A percentile compares a stretch with the other conserved stretches of the same genome.
Conservation (phyloP, 768 basidiomycete genomes). For the Amylocystis lapponica region DNA sequence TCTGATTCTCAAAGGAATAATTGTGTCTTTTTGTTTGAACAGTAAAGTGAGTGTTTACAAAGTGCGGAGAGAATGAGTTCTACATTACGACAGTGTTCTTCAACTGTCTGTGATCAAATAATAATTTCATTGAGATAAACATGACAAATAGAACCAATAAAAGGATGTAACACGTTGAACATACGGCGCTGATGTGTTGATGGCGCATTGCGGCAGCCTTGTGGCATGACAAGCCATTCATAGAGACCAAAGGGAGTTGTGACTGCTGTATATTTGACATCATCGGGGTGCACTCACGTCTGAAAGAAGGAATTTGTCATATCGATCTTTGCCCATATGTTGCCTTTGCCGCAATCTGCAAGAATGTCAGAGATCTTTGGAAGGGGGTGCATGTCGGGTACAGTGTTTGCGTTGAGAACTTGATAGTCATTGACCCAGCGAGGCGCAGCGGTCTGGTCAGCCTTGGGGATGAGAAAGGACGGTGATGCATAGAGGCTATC, state of each 20-base stretch:
- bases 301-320: slow-evolving; percentile 40
- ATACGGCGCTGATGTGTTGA: slow-evolving; percentile 27
- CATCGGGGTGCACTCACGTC: slow-evolving; percentile 22
- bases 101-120: slow-evolving; percentile 34
- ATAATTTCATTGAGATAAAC: slow-evolving; percentile 42
- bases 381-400: slow-evolving; percentile 26
- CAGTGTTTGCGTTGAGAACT: slow-evolving; percentile 25
- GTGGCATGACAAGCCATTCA: slow-evolving; percentile 40
- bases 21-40: slow-evolving; percentile 22
- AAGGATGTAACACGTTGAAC: slow-evolving; percentile 23
- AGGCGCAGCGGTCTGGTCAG: slow-evolving; percentile 25
- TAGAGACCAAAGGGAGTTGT: slow-evolving; percentile 32
- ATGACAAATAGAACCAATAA: slow-evolving; percentile 37
- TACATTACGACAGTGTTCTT: slow-evolving; percentile 21
- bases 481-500: slow-evolving; percentile 27
- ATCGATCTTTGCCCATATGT: slow-evolving; percentile 32
- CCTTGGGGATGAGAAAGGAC: slow-evolving; percentile 33
- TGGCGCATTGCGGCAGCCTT: slow-evolving; percentile 31
- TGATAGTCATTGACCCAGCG: slow-evolving; percentile 33
- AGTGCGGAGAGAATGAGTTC: slow-evolving; percentile 14
- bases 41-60: slow-evolving; percentile 17
- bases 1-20: slow-evolving; percentile 21
- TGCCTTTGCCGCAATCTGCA: slow-evolving; percentile 29
- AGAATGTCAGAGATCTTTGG: slow-evolving; percentile 29
- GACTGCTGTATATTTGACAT: slow-evolving; percentile 31